Conservation (phyloP, 108 stramenopile genomes). For the Stephanodiscus triporus region DNA sequence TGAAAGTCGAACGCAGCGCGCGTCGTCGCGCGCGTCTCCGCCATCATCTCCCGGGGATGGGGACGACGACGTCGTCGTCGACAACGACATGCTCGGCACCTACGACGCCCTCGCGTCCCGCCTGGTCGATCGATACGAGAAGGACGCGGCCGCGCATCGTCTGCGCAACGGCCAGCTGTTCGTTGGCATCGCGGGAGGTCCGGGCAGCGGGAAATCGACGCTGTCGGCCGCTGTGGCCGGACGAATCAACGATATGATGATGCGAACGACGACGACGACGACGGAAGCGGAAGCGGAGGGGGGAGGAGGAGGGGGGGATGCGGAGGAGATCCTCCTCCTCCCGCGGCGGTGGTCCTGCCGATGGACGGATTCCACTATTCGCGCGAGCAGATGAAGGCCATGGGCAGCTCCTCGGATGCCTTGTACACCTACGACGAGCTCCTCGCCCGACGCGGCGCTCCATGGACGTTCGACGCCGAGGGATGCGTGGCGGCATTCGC, state of each 20-base stretch:
- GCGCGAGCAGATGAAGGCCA: conserved; percentile 43
- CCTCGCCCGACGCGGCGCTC: conserved; percentile 63
- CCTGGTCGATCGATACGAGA: conserved; percentile 19
- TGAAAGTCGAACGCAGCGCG: background rate
- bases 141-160: background rate
- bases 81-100: conserved; percentile 4
- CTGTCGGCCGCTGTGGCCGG: conserved; percentile 50
- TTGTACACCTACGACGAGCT: conserved; percentile 41
- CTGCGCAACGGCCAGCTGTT: conserved; percentile 46
- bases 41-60: background rate
- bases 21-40: background rate
- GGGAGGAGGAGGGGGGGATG: too few species aligned
- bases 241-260: conserved; percentile 36
- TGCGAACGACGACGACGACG: background rate
- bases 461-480: conserved; percentile 77
- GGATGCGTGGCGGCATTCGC: conserved; percentile 41
- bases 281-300: too few species aligned
- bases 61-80: conserved; percentile 1
- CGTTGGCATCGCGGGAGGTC: conserved; percentile 67
- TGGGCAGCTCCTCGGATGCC: conserved; percentile 20
- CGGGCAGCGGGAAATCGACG: conserved; percentile 73
- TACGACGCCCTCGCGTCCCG: conserved; percentile 43
- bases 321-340: too few species aligned
- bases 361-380: conserved; percentile 82
- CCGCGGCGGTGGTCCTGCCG: conserved; percentile 56